Conservation (phyloP, 2,329 filamentous ascomycete genomes). For the Fusarium proliferatum region DNA sequence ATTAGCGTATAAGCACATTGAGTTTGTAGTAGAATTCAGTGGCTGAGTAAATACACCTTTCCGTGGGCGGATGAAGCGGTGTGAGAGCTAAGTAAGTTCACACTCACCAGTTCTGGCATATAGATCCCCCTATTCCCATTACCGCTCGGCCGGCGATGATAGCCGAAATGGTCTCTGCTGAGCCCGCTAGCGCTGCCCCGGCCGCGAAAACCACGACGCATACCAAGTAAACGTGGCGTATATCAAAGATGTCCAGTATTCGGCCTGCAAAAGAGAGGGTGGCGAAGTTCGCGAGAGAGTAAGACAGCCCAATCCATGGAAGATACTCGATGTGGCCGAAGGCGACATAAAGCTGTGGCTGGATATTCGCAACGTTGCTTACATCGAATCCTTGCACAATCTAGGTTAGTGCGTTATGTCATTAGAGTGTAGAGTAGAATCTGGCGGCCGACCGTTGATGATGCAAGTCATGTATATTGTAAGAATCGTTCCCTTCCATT, state of each 20-base stretch:
- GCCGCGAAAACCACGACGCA: background rate
- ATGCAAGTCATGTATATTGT: background rate
- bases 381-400: conserved; percentile 53
- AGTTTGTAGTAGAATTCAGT: no score
- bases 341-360: conserved; percentile 66
- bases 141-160: background rate
- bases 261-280: conserved; percentile 50
- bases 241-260: conserved; percentile 43
- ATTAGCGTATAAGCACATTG: background rate
- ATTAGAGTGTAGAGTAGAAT: no score
- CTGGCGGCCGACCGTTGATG: background rate
- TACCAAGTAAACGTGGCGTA: background rate
- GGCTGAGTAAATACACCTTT: no score
- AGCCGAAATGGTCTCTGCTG: background rate
- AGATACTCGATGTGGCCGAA: conserved; percentile 53
- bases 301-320: conserved; percentile 54
- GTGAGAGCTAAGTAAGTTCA: background rate
- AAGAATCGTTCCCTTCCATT: background rate
- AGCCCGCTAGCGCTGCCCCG: background rate
- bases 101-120: background rate
- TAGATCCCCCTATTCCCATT: background rate
- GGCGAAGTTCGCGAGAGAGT: conserved; percentile 49
- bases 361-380: conserved; percentile 64
- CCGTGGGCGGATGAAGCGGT: no score
- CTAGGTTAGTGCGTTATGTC: background rate